Evolutionary conservation across 1,139 yeast species (phyloP).

Genomic region (Taphrina deformans): DNA sequence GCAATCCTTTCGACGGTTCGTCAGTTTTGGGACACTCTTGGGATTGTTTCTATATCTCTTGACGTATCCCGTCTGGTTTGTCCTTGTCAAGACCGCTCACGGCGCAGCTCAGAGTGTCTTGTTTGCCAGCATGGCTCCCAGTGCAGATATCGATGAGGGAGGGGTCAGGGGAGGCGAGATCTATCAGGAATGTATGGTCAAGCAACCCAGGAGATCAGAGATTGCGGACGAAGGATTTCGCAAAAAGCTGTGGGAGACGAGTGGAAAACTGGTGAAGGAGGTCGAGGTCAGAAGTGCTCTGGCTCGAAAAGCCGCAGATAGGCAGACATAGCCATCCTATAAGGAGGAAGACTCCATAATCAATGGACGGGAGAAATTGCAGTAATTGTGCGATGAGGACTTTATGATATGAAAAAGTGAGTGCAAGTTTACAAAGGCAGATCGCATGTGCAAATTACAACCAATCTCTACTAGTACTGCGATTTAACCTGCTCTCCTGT

Average conservation of each 20-base stretch:
- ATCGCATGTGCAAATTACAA: not conserved
- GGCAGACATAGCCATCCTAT: not conserved
- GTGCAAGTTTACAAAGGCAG: not conserved
- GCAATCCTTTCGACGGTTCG: conserved; percentile 74
- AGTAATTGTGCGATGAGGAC: not conserved
- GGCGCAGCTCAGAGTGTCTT: conserved; percentile 80
- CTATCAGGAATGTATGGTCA: conserved; percentile 64
- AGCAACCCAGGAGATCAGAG: conserved; percentile 61
- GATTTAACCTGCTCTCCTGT: not conserved
- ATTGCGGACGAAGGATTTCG: conserved; percentile 63
- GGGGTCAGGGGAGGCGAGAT: conserved; percentile 69
- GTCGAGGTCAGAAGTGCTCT: conserved; percentile 73
- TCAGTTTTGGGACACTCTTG: conserved; percentile 72
- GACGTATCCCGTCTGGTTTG: conserved; percentile 77
- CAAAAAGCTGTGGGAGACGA: conserved; percentile 59
- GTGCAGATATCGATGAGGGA: conserved; percentile 19
- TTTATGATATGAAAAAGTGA: not conserved
- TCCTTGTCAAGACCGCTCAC: conserved; percentile 68
- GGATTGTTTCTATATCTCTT: conserved; percentile 69
- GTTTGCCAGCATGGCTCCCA: conserved; percentile 69
- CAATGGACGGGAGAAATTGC: not conserved
- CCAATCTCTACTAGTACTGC: not conserved
- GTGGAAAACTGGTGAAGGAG: conserved; percentile 57
- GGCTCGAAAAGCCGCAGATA: conserved; percentile 52
- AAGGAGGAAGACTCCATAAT: not conserved